Evolutionary conservation across 129 eudicot genomes (phyloP).

Genomic region (Arctium minus): DNA sequence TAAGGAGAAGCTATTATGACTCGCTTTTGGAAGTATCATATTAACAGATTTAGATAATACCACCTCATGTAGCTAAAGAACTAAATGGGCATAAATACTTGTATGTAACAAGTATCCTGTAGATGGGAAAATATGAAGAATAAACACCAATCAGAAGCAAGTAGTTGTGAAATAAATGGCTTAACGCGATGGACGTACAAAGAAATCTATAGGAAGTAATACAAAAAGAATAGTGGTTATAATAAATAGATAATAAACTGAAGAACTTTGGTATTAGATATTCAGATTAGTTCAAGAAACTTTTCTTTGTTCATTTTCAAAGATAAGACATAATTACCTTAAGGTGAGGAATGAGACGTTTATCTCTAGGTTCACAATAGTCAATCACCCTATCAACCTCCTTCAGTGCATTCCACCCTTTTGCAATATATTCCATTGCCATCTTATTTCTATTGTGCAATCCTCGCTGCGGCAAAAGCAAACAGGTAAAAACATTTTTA

Average conservation of each 20-base stretch:
- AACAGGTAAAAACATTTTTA: neutral
- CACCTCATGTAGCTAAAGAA: neutral
- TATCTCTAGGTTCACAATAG: conserved; percentile 71
- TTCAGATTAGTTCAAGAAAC: neutral
- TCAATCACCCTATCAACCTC: conserved; percentile 91
- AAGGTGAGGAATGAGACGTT: conserved; percentile 73
- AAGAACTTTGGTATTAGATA: neutral
- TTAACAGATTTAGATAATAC: neutral
- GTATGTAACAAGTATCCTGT: neutral
- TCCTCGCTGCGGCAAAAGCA: conserved; percentile 43
- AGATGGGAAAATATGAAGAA: neutral
- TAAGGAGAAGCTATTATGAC: neutral
- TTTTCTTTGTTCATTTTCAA: neutral
- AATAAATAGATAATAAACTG: neutral
- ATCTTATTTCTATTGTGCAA: conserved; percentile 75
- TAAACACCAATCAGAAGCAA: neutral
- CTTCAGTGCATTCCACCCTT: conserved; percentile 75
- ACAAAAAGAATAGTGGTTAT: neutral
- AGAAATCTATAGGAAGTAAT: neutral
- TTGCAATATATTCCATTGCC: conserved; percentile 83
- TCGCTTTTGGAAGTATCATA: neutral
- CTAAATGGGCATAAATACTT: neutral
- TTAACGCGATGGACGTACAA: neutral
- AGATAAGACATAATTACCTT: conserved; percentile 32
- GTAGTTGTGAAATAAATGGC: neutral